Conservation (phyloP, 1,284 basidiomycete species). For the Lentinula novae-zelandiae region DNA sequence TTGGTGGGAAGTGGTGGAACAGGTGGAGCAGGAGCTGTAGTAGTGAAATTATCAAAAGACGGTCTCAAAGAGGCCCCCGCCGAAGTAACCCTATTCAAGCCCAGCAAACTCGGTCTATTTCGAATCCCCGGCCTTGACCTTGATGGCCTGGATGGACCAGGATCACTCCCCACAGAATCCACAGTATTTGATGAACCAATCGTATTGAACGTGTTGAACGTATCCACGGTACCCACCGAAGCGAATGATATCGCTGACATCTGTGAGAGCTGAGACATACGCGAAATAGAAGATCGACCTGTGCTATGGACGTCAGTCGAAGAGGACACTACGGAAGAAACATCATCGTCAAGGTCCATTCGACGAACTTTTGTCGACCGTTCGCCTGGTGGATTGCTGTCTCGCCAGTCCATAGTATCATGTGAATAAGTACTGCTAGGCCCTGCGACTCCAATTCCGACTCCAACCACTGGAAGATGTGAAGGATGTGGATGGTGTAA, state of each 20-base stretch:
- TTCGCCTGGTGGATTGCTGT: conserved; percentile 31
- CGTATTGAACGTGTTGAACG: neutral
- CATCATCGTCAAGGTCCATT: conserved; percentile 83
- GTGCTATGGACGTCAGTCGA: conserved; percentile 79
- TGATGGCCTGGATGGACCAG: conserved; percentile 54
- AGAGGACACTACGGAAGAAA: conserved; percentile 62
- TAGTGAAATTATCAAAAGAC: conserved; percentile 62
- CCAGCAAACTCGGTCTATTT: conserved; percentile 54
- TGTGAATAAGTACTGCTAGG: neutral
- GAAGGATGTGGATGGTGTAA: neutral
- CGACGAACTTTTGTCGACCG: conserved; percentile 75
- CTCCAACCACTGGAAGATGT: neutral
- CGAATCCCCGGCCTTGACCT: conserved; percentile 35
- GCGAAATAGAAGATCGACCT: conserved; percentile 28
- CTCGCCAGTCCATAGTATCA: neutral
- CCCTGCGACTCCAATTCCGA: neutral
- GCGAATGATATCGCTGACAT: conserved; percentile 75
- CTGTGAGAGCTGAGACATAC: neutral
- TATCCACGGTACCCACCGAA: conserved; percentile 29
- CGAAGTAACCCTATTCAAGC: conserved; percentile 73
- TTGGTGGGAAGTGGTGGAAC: neutral
- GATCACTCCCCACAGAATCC: conserved; percentile 68
- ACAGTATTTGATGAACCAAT: conserved; percentile 21
- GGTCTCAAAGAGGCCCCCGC: conserved; percentile 53
- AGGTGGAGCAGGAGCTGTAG: neutral